Evolutionary conservation across 1,284 basidiomycete species (phyloP), one percentile per base, ranked within the genome.

Genomic region (Mycosarcoma maydis): DNA sequence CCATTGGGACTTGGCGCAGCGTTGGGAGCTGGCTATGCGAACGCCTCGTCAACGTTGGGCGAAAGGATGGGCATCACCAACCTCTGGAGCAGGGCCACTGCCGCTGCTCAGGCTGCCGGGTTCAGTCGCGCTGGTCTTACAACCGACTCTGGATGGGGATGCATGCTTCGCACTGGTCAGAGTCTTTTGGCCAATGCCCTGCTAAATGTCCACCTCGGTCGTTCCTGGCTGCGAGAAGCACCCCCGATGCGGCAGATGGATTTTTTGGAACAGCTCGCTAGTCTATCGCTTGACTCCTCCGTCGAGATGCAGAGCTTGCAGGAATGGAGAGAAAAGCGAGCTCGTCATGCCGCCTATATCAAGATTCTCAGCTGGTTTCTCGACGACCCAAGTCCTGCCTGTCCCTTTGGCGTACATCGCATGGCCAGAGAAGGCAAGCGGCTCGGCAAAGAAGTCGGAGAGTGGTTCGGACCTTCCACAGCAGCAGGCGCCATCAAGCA

Each of bases 381-480:
- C 53, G 95, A 98, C 80, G 90, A 91, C 11, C 93, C 95, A 0
- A 88, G 90, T 0, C 88, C 90, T 0, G 85, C 90, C n/a, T 90
- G 90, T 40, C 95, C 95, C 0, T 98, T 98, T 82, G 92, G 92
- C 67, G 92, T 98, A 2, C 95, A 98, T 83, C 88, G 92, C 37
- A 96, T 98, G 90, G 94, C 94, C 0, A 84, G 93, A 16, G 91
- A 94, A 10, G 95, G 95, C 3, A 95, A 96, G 80, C 90, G 94
- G 68, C 86, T 97, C 1, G 95, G 95, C 13, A 97, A 92, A 72
- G 92, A 94, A 72, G 90, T 97, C 0, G 95, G 95, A 3, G 91
- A 94, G 82, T 98, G 95, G 95, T 98, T 98, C 77, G 95, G 95
- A 0, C 95, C 95, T 0, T 95, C 92, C 79, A 95, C 92, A 0